Conservation (phyloP, 148 eudicot species). For the Vaccinium darrowii region DNA sequence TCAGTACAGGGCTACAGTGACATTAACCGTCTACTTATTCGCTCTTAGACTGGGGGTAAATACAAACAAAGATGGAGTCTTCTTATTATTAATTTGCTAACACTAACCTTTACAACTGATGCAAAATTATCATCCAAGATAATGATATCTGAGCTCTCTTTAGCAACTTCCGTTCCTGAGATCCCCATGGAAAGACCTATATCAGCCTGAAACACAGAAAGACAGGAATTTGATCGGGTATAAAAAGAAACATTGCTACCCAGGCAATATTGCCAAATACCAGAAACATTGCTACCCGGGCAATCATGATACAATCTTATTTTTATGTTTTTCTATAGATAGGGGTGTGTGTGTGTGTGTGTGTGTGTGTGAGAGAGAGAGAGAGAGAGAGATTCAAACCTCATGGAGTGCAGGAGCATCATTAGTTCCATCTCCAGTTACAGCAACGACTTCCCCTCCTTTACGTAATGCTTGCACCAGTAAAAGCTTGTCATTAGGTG, state of each 20-base stretch:
- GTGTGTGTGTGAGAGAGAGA: not conserved
- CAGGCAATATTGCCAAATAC: not conserved
- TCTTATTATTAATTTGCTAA: not conserved
- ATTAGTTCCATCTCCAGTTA: constrained; percentile 96
- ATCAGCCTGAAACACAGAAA: constrained; percentile 61
- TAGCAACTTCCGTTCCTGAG: constrained; percentile 95
- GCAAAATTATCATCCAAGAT: constrained; percentile 94
- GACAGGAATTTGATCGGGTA: constrained; percentile 14
- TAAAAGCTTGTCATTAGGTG: constrained; percentile 86
- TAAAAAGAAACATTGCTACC: constrained; percentile 7
- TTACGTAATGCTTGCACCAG: constrained; percentile 87
- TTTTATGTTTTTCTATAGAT: no score
- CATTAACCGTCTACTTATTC: no score
- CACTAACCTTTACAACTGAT: constrained; percentile 82
- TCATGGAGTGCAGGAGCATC: constrained; percentile 98
- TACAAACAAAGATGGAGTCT: no score
- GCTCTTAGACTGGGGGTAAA: no score
- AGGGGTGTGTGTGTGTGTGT: no score
- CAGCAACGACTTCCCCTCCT: constrained; percentile 87
- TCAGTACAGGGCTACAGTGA: no score
- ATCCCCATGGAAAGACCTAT: constrained; percentile 99
- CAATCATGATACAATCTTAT: not conserved
- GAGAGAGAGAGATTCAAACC: constrained; percentile 35
- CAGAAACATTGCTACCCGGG: not conserved
- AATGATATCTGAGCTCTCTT: constrained; percentile 93